Base-by-base conservation (phyloP, 148 eudicot genomes). In the Heliosperma pusillum region DNA sequence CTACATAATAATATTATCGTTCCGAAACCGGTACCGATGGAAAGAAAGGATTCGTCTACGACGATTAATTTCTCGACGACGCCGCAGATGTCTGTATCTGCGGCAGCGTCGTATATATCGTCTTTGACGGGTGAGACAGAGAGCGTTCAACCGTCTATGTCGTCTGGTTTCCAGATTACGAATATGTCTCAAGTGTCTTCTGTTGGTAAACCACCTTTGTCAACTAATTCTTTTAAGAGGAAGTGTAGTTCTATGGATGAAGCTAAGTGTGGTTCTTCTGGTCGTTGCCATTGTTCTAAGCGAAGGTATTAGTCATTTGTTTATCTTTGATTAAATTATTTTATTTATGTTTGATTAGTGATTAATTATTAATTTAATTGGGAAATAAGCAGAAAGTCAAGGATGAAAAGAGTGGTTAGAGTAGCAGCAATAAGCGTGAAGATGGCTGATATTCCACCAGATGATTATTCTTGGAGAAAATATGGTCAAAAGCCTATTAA, bases 401-500 rank as follows among this genome's bases (percentile, higher is more conserved):
- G 84, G 83, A 74, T 84, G 83, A 93, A 93, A 78, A 89, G 87
- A 40, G 95, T 89, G 45, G 90, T 88, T 0, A 81, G 95, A 84
- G 89, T 93, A 5, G 87, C 98, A 12, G 97, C 97, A 0, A 86
- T 93, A 19, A 93, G 98, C 72, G 59, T 85, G 58, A 93, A 91
- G 74, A 82, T 89, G 86, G 93, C 98, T 3, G 98, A 93, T 80
- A 93, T 93, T 69, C 98, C 98, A 73, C 90, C 98, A 3, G 98
- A 93, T 72, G 97, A 93, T 73, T 93, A 82, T 83, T 91, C 98
- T 1, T 93, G 98, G 98, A 91, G 98, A 75, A 93, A 93, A 55
- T 93, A 93, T 66, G 98, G 98, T 61, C 98, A 93, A 79, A 93
- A 93, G 73, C 97, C 98, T 8, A 93, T 93, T 87, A 93, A 93